Base-by-base conservation (phyloP, 441 rosid species). In the Populus hybrid region DNA sequence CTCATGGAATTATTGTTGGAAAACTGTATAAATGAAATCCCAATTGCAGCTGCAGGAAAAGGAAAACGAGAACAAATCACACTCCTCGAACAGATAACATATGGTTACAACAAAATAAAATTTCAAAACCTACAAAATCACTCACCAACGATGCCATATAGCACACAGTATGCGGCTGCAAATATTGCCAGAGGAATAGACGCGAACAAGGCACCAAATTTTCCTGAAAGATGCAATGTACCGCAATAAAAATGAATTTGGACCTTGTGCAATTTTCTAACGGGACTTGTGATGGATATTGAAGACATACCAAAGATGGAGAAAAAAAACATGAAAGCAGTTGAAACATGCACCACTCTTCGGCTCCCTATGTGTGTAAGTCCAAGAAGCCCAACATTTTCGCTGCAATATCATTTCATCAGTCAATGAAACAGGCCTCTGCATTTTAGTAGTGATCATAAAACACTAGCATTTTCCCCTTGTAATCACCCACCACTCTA, bases 361-460 rank as follows among this genome's bases (percentile, higher is more conserved):
- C 99, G 89, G 91, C 99, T 95, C 73, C 99, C 99, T 75, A 92
- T 92, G 79, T 79, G 90, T 8, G 98, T 94, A 34, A 92, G 86
- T 79, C 98, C 98, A 53, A 94, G 95, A 67, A 95, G 97, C 82
- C 99, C 98, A 10, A 95, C 95, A 81, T 95, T 95, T 90, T 95
- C 99, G 65, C 99, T 95, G 95, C 86, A 87, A 67, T 32, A 75
- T 50, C 79, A 78, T 61, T 23, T 34, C 30, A 71, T 40, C 24
- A 82, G 46, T 65, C 20, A 79, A 30, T 11, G 35, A 82, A 70
- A 64, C 30, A 77, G 73, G 32, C 46, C 78, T 38, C 57, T 10
- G 40, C 5, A 26, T 38, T 26, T 20, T n/a, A 5, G 70, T 28
- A 35, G 73, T 20, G 20, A 20, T 40, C 8, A 70, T 24, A 53